Evolutionary conservation across 805 yeast genomes (phyloP), one percentile per base, ranked within the genome.

Genomic region (Candida stauntonica): DNA sequence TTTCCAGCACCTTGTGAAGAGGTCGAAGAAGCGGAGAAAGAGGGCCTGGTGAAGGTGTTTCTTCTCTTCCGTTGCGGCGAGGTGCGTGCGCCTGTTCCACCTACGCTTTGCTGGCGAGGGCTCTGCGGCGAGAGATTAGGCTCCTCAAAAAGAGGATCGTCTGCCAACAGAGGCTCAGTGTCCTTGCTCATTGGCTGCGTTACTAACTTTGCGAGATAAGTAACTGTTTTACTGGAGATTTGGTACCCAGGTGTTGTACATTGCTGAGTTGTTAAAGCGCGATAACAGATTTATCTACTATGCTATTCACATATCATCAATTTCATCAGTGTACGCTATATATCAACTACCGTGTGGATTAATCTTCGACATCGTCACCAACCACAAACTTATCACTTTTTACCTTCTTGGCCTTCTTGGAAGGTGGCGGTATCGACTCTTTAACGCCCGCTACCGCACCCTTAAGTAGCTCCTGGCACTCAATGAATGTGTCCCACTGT

Each of bases 401-500:
- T 57, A 24, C 55, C 54, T 21, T 54, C 56, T 40, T 46, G 18
- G 45, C 52, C 55, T 45, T 51, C 57, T 60, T 57, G 1, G n/a
- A n/a, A n/a, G 53, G 51, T 29, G 55, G 57, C 9, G 51, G 60
- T 5, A 48, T 50, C 3, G 72, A 50, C 16, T 53, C 8, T 5
- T 12, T 7, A 5, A 28, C 8, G 18, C 30, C 60, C 14, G 51
- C 67, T 33, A 77, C 54, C 0, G 86, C 85, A 39, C 63, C 72
- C 35, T 70, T 62, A 24, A 80, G 73, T 16, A 70, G 70, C 3
- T 66, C 72, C 13, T 62, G 61, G 17, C 69, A 53, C 26, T 67
- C 75, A 38, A 77, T 50, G 28, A 80, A 59, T 29, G 57, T 58
- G 15, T 55, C 55, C 79, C 86, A 81, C 17, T 69, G 68, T 4